A percentile compares a stretch with the other conserved stretches of the same genome.
Conservation (phyloP, 768 basidiomycete genomes). For the Tricholoma bakamatsutake region DNA sequence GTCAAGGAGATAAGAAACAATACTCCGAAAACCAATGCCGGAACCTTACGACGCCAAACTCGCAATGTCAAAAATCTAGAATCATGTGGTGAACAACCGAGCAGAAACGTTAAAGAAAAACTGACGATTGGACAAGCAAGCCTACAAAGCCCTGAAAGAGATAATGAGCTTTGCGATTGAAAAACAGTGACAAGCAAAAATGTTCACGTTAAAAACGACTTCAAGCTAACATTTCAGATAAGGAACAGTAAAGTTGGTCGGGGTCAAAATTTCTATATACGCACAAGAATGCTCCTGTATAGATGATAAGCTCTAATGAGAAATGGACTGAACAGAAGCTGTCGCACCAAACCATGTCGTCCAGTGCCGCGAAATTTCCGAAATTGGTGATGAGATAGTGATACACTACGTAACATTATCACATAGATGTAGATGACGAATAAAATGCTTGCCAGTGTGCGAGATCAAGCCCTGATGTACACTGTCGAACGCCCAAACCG, state of each 20-base stretch:
- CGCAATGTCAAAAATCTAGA: constrained; percentile 37
- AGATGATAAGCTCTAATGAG: neutral
- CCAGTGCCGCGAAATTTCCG: constrained; percentile 33
- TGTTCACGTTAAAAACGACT: constrained; percentile 48
- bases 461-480: constrained; percentile 49
- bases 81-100: neutral
- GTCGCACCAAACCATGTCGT: constrained; percentile 41
- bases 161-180: neutral
- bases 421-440: neutral
- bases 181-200: neutral
- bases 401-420: constrained; percentile 33
- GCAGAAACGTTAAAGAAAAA: neutral
- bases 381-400: constrained; percentile 49
- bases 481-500: constrained; percentile 45
- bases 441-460: constrained; percentile 35
- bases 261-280: constrained; percentile 10
- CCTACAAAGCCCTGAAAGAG: constrained; percentile 42
- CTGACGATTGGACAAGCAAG: constrained; percentile 49
- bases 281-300: constrained; percentile 45
- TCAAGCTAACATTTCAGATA: constrained; percentile 33
- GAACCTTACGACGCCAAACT: constrained; percentile 36
- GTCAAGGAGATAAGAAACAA: constrained; percentile 3
- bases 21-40: neutral
- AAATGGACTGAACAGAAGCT: neutral
- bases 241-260: neutral